Conservation (phyloP, 192 early-diverging fungal species). For the Linnemannia exigua region DNA sequence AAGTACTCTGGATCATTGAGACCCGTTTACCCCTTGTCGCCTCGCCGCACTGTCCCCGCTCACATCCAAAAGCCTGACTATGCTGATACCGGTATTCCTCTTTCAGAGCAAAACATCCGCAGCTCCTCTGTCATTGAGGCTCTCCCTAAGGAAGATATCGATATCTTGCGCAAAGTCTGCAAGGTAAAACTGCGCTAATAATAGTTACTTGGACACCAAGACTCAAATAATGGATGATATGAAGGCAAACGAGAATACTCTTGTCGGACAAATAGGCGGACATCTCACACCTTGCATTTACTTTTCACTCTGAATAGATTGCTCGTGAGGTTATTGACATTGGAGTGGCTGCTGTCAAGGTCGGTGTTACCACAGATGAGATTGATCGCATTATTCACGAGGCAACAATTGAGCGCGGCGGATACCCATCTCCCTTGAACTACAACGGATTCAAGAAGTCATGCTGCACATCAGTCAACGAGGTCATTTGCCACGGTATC, state of each 20-base stretch:
- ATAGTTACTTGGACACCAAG: not conserved
- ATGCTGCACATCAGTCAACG: slow-evolving; percentile 81
- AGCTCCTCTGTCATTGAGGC: slow-evolving; percentile 78
- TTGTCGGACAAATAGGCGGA: not conserved
- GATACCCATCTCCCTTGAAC: slow-evolving; percentile 97
- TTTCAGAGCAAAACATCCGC: slow-evolving; percentile 80
- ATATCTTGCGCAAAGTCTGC: slow-evolving; percentile 85
- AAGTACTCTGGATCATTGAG: slow-evolving; percentile 77
- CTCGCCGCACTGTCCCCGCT: slow-evolving; percentile 74
- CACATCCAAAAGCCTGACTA: slow-evolving; percentile 82
- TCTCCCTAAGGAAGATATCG: slow-evolving; percentile 80
- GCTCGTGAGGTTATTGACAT: slow-evolving; percentile 93
- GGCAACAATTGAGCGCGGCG: slow-evolving; percentile 90
- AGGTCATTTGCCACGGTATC: slow-evolving; percentile 97
- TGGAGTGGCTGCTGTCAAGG: slow-evolving; percentile 82
- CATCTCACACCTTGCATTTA: not conserved
- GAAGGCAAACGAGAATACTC: not conserved
- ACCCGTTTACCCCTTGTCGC: slow-evolving; percentile 83
- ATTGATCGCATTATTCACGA: slow-evolving; percentile 97
- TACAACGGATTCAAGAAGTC: slow-evolving; percentile 98
- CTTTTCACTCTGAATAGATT: slow-evolving; percentile 61
- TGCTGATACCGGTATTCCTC: slow-evolving; percentile 77
- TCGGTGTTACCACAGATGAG: slow-evolving; percentile 95
- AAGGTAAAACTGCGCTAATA: slow-evolving; percentile 58
- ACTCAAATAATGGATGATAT: not conserved